Base-by-base conservation (phyloP, 139 green algal genomes). In the Edaphochlamys debaryana region DNA sequence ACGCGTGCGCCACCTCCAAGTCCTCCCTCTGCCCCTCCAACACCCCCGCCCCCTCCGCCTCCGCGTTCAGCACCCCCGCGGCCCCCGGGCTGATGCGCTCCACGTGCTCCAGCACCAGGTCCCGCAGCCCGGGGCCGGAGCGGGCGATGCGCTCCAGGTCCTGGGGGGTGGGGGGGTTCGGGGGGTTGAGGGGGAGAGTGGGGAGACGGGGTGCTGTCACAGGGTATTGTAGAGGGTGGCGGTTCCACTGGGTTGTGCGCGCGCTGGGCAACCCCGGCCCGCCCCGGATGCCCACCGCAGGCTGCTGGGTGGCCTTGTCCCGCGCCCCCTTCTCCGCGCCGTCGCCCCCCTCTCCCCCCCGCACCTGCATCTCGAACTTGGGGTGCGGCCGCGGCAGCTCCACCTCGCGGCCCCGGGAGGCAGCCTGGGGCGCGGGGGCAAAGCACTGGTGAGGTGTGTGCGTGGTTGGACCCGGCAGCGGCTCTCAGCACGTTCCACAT, bases 101-200 rank as follows among this genome's bases (percentile, higher is more conserved):
- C n/a, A 77, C 88, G 58, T 93, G 90, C 74, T 90, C 85, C 69
- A 93, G 74, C 58, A 91, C 85, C 41, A 93, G 37, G 69, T 93
- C 90, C 0, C 30, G 25, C 23, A 91, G 87, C 1, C 32, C 27
- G 7, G 87, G 85, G 3, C 89, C 86, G 17, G 69, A 58, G 9
- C 2, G 22, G 8, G 79, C 66, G 4, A 90, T 88, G 48, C 87
- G 87, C 27, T 38, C 36, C n/a, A 90, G 38, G 62, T 90, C 87
- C 72, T 87, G 66, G 3, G 41, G 52, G 29, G 45, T 3, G 36
- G 25, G 37, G 30, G n/a, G n/a, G n/a, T n/a, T n/a, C n/a, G 41
- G n/a, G 13, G 30, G 40, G 17, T 58, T 52, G 50, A 6, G 48
- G 70, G 11, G 34, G 4, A 32, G 17, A 66, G 17, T 4, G 32